Conservation (phyloP, 306 rosid genomes). For the Prunus padus region DNA sequence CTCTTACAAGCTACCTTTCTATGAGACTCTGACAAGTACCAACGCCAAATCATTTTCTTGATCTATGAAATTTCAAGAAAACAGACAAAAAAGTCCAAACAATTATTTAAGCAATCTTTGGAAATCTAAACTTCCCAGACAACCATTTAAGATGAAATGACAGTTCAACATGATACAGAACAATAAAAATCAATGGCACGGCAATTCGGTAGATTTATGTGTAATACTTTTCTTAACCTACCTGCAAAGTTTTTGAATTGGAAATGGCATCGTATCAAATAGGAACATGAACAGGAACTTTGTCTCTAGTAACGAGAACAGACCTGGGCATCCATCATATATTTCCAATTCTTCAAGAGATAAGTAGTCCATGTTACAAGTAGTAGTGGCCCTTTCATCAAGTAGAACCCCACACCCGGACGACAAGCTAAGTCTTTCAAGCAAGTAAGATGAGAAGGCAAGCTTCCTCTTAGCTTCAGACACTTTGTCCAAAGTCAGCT, state of each 20-base stretch:
- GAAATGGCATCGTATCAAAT: too few species aligned
- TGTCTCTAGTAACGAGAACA: neutral
- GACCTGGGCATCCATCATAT: neutral
- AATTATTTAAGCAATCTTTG: neutral
- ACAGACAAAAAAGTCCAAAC: neutral
- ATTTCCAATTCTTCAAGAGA: neutral
- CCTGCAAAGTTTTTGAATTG: too few species aligned
- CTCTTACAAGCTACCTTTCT: neutral
- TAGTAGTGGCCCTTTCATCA: too few species aligned
- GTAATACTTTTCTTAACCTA: too few species aligned
- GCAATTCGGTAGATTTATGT: too few species aligned
- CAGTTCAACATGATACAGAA: neutral
- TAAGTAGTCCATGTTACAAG: neutral
- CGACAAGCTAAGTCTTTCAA: too few species aligned
- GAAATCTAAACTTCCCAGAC: neutral
- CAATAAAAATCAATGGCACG: neutral
- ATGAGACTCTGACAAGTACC: neutral
- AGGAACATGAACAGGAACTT: too few species aligned
- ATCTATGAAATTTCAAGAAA: neutral
- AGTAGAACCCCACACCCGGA: too few species aligned
- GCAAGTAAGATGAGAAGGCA: too few species aligned
- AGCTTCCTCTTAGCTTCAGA: too few species aligned
- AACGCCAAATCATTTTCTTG: neutral
- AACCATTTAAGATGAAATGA: neutral
- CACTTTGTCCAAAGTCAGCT: too few species aligned